Evolutionary conservation across 768 basidiomycete genomes (phyloP), one percentile per base, ranked within the genome.

Genomic region (Collybia mongolica): DNA sequence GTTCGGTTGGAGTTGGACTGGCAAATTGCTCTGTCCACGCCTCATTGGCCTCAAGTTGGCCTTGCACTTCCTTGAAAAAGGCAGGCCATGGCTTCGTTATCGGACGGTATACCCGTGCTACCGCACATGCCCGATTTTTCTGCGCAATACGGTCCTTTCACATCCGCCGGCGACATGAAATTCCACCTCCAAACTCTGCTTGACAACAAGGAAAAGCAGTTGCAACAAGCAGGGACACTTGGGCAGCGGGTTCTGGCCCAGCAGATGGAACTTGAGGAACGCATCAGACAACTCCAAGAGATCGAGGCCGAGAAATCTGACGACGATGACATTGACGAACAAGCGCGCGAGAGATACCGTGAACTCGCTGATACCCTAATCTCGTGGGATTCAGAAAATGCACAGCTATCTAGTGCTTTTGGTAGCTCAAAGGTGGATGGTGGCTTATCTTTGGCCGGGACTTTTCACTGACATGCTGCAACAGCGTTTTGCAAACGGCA

Each of bases 211-310:
- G 90, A 94, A 68, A 84, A 85, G 63, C 93, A 98, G 67, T 86
- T 98, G 28, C 86, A 92, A 55, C 88, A 92, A 56, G 92, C 93
- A 4, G 94, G 91, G 32, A 88, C 86, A 48, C 84, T 98, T 64
- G 95, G 96, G 45, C 93, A 97, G 71, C 88, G 91, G 66, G 84
- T 98, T 60, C 84, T 98, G 54, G 81, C 84, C 17, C 96, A 98
- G 74, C 93, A 93, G 70, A 86, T 91, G 72, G 91, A 96, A 64
- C 82, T 98, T 54, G 92, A 97, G 68, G 86, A 88, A 63, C 82
- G 91, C 45, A 91, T 98, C 52, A 76, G 82, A 39, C 87, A 88
- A 62, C 76, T 96, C 46, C 87, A 92, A 59, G 87, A 88, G 29
- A 64, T 81, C 14, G 86, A 85, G 46, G 77, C 71, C 17, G 86